A percentile compares a stretch with the other conserved stretches of the same genome.
phyloP scores from a whole-genome alignment of 2,329 filamentous ascomycete species.

The Aspergillus ibericus region DNA sequence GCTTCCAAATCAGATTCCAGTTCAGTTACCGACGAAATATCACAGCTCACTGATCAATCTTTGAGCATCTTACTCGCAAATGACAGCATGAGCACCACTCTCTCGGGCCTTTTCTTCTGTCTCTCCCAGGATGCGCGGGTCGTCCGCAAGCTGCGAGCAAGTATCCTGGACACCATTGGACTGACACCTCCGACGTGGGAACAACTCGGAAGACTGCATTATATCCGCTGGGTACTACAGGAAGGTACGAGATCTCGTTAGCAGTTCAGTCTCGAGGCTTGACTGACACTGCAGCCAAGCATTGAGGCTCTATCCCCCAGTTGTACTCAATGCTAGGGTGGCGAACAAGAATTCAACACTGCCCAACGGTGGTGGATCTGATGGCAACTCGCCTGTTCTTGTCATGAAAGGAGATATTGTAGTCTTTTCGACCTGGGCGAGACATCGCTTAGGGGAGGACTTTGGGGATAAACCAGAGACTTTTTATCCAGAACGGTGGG shows the following conservation, averaged over 20 bases:
- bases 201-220: slow-evolving; percentile 10
- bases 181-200: slow-evolving; percentile 3
- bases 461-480: slow-evolving; percentile 28
- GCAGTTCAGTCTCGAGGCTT: background rate
- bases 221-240: slow-evolving; percentile 13
- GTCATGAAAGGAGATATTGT: slow-evolving; percentile 23
- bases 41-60: slow-evolving; percentile 4
- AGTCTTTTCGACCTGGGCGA: slow-evolving; percentile 23
- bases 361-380: slow-evolving; percentile 32
- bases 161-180: slow-evolving; percentile 5
- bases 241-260: background rate
- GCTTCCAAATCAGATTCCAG: background rate
- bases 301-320: slow-evolving; percentile 7
- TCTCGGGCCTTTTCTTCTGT: slow-evolving; percentile 15
- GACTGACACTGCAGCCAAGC: background rate
- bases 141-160: background rate
- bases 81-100: slow-evolving; percentile 14
- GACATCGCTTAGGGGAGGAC: slow-evolving; percentile 30
- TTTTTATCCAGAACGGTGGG: slow-evolving; percentile 37
- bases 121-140: slow-evolving; percentile 8
- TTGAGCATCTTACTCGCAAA: slow-evolving; percentile 13
- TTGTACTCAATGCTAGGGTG: slow-evolving; percentile 6
- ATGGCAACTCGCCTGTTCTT: slow-evolving; percentile 27
- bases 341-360: slow-evolving; percentile 15
- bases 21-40: background rate